Conservation (phyloP, 2,329 filamentous ascomycete species). For the Chrysoporthe puriensis region DNA sequence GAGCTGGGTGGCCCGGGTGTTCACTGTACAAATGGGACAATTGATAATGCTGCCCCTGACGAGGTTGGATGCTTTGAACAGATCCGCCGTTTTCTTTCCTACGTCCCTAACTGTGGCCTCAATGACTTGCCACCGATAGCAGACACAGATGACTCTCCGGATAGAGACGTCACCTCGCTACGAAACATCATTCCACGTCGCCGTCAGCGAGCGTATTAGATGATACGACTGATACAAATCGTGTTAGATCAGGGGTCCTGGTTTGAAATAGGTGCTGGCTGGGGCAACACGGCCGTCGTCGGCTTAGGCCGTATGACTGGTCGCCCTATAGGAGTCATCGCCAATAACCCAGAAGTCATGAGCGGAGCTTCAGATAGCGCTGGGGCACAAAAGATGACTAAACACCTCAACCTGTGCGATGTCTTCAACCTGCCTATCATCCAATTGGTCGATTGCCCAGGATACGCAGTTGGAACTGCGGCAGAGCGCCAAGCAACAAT, state of each 20-base stretch:
- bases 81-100: slow-evolving; percentile 58
- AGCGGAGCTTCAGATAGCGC: slow-evolving; percentile 64
- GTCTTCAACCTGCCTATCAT: slow-evolving; percentile 67
- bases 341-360: slow-evolving; percentile 64
- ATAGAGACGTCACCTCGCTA: slow-evolving; percentile 52
- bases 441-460: slow-evolving; percentile 54
- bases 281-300: slow-evolving; percentile 64
- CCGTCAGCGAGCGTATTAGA: slow-evolving; percentile 63
- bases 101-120: slow-evolving; percentile 60
- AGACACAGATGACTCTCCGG: slow-evolving; percentile 50
- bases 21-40: slow-evolving; percentile 68
- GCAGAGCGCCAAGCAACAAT: slow-evolving; percentile 67
- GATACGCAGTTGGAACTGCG: slow-evolving; percentile 59
- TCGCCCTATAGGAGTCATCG: slow-evolving; percentile 61
- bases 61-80: slow-evolving; percentile 67
- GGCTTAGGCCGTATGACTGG: slow-evolving; percentile 63
- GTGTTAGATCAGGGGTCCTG: slow-evolving; percentile 60
- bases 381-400: slow-evolving; percentile 63
- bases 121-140: slow-evolving; percentile 56
- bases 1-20: slow-evolving; percentile 64
- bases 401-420: slow-evolving; percentile 65
- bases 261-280: slow-evolving; percentile 67
- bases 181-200: slow-evolving; percentile 61
- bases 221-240: slow-evolving; percentile 58
- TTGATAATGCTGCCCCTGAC: slow-evolving; percentile 64